These are phyloP conservation scores for Septoria linicola DNA, from an alignment of 2,329 filamentous ascomycete genomes.

Conservation along the genomic window DNA sequence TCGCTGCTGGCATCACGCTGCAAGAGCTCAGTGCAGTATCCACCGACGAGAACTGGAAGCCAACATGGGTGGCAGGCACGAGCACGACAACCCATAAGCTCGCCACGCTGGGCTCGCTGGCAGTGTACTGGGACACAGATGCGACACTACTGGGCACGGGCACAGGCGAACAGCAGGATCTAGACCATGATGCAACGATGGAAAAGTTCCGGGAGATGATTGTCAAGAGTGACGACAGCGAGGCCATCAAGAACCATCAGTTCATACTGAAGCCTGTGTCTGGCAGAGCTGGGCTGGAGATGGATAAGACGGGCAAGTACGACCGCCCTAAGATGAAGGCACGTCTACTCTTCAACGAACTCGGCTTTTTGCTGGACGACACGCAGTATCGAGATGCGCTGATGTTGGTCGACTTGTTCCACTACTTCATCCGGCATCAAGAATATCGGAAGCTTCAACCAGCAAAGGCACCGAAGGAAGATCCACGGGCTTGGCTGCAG, in stretches of 20 bases:
- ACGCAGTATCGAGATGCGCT: conserved; percentile 94
- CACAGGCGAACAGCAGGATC: conserved; percentile 66
- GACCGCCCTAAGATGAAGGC: conserved; percentile 85
- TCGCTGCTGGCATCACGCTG: conserved; percentile 86
- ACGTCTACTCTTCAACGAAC: conserved; percentile 89
- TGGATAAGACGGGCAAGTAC: conserved; percentile 85
- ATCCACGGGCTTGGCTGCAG: conserved; percentile 85
- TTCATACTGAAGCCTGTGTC: conserved; percentile 96
- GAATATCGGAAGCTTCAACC: conserved; percentile 94
- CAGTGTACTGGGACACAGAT: conserved; percentile 98
- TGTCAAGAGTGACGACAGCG: conserved; percentile 61
- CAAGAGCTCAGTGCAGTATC: conserved; percentile 97
- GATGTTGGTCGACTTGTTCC: conserved; percentile 98
- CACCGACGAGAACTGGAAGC: conserved; percentile 91
- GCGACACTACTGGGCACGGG: conserved; percentile 78
- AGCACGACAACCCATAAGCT: conserved; percentile 85
- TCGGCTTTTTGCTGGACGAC: conserved; percentile 95
- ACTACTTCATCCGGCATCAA: conserved; percentile 96
- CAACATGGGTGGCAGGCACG: conserved; percentile 90
- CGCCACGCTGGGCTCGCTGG: conserved; percentile 82
- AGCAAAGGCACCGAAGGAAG: conserved; percentile 79
- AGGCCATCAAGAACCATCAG: conserved; percentile 64
- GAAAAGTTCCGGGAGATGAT: conserved; percentile 76
- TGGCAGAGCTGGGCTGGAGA: conserved; percentile 87
- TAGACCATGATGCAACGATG: conserved; percentile 75